Evolutionary conservation across 2,329 filamentous ascomycete species (phyloP).

Genomic region (Fusarium armeniacum): DNA sequence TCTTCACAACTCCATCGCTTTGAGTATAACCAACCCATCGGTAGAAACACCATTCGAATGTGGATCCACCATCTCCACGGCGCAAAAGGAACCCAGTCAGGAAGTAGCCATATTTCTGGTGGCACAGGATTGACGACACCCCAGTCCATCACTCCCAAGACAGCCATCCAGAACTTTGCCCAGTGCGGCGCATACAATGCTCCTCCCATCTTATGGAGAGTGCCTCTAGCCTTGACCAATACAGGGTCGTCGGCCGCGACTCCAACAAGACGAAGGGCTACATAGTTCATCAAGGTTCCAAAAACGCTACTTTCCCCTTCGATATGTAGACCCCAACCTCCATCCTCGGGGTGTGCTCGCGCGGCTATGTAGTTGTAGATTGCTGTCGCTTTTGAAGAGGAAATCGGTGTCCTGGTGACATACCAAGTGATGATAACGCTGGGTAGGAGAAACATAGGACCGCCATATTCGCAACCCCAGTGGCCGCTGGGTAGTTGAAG

Average conservation of each 20-base stretch:
- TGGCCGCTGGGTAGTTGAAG: conserved; percentile 90
- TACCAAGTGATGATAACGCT: conserved; percentile 90
- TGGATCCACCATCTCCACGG: conserved; percentile 99
- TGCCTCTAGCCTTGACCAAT: conserved; percentile 86
- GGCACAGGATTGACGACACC: conserved; percentile 95
- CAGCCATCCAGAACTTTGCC: conserved; percentile 95
- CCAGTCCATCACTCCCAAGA: conserved; percentile 87
- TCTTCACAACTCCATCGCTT: conserved; percentile 83
- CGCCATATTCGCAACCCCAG: conserved; percentile 98
- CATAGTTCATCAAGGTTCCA: conserved; percentile 91
- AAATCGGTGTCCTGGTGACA: conserved; percentile 88
- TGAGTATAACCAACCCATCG: conserved; percentile 92
- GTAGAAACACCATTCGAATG: conserved; percentile 94
- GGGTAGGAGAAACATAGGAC: conserved; percentile 94
- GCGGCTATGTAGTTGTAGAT: conserved; percentile 94
- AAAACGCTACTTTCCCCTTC: conserved; percentile 94
- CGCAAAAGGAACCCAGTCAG: conserved; percentile 89
- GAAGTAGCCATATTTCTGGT: conserved; percentile 92
- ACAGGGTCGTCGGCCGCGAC: conserved; percentile 85
- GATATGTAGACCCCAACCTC: conserved; percentile 97
- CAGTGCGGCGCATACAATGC: conserved; percentile 89
- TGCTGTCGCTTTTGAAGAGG: conserved; percentile 83
- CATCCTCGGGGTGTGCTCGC: conserved; percentile 85
- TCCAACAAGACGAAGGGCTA: conserved; percentile 82
- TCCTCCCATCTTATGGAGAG: conserved; percentile 87